Evolutionary conservation across 2,329 filamentous ascomycete genomes (phyloP), one percentile per base, ranked within the genome.

Genomic region (Colletotrichum tamarilloi): DNA sequence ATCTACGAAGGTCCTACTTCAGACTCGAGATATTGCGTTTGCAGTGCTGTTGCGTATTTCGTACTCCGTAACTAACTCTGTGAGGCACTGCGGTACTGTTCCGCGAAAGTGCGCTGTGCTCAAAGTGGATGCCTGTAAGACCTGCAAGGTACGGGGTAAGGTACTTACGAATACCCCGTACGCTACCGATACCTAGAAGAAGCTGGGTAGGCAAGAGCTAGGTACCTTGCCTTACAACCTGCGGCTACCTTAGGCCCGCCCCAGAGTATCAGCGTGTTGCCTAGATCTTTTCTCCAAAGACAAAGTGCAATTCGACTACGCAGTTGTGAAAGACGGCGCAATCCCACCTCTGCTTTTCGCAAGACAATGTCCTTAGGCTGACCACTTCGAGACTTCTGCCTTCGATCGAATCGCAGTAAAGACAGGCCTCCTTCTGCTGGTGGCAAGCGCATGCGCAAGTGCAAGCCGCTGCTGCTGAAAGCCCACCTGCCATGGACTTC

Each of bases 401-500:
- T 16, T 22, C 1, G 19, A 49, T 14, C 16, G 19, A 7, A 35
- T 57, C 42, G 30, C 14, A 12, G 62, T 32, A 42, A 46, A 46
- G 8, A 42, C 28, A 46, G 22, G 11, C n/a, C 52, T 14, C 7
- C 22, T 65, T 22, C 16, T 52, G 35, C 62, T 30, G 53, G 16
- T 57, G 24, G 62, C 26, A 28, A 12, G 26, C 53, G 42, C 62
- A 24, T 55, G 62, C 46, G 49, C 19, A 57, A 42, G 26, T 32
- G 32, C 32, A 38, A 65, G 62, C 42, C 52, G 52, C 62, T 32
- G 52, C 53, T 57, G 55, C 35, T 24, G 16, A 19, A 42, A 35
- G 42, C 42, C 49, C 14, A n/a, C 56, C 35, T 65, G 32, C 32
- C 62, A 65, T 65, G 62, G 35, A 56, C 53, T 57, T 65, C 52